Percentiles rank a stretch among this genome's conserved stretches.
Evolutionary conservation across 2,329 filamentous ascomycete genomes (phyloP).

Genomic region (Trichothecium roseum): DNA sequence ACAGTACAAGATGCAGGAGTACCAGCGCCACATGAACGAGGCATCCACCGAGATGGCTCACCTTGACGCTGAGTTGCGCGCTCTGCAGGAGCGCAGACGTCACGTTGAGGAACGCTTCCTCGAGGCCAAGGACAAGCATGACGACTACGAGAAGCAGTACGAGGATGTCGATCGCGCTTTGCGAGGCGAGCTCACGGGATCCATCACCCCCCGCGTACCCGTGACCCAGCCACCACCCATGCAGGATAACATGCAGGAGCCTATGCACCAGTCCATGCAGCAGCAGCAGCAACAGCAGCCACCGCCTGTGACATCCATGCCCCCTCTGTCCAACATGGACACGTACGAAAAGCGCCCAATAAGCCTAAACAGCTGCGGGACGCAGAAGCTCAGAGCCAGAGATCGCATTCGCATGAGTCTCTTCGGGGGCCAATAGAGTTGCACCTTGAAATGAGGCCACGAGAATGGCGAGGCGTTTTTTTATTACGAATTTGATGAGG

Average conservation of each 20-base stretch:
- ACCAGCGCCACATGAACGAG: slow-evolving; percentile 28
- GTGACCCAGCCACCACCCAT: neutral
- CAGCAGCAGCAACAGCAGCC: slow-evolving; percentile 1
- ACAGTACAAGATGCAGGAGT: slow-evolving; percentile 32
- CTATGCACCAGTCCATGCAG: no score
- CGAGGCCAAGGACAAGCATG: slow-evolving; percentile 32
- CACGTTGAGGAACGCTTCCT: slow-evolving; percentile 28
- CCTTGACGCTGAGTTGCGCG: slow-evolving; percentile 31
- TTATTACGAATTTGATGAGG: no score
- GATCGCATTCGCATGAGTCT: slow-evolving; percentile 8
- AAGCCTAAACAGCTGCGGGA: slow-evolving; percentile 5
- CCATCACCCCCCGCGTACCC: no score
- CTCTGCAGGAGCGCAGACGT: slow-evolving; percentile 27
- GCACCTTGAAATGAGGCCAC: no score
- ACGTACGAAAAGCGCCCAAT: slow-evolving; percentile 8
- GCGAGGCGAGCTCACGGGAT: slow-evolving; percentile 21
- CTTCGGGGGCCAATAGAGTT: slow-evolving; percentile 4
- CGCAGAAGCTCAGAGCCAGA: slow-evolving; percentile 4
- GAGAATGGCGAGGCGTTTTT: no score
- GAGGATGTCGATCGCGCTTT: slow-evolving; percentile 29
- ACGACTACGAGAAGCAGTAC: slow-evolving; percentile 31
- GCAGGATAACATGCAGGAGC: slow-evolving; percentile 3
- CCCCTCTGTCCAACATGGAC: slow-evolving; percentile 3
- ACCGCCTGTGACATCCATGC: neutral
- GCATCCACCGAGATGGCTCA: slow-evolving; percentile 29